A percentile compares a stretch with the other conserved stretches of the same genome.
These are phyloP conservation scores for Dactylellina cionopaga DNA, from an alignment of 2,329 filamentous ascomycete genomes.

Conservation along the genomic window DNA sequence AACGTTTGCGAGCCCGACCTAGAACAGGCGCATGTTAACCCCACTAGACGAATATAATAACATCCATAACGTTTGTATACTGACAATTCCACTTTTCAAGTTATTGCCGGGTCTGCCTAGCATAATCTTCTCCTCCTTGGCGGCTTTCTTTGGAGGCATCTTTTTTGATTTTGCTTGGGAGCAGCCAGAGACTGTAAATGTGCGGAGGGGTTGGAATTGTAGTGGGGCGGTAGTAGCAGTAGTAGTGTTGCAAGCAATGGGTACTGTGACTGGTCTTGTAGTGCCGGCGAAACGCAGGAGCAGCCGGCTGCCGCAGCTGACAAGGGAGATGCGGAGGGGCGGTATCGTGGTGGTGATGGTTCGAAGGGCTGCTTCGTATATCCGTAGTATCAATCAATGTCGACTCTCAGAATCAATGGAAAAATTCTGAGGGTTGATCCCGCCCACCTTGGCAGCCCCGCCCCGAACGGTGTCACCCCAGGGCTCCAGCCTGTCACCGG, in stretches of 20 bases:
- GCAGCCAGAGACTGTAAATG: constrained; percentile 38
- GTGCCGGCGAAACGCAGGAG: constrained; percentile 48
- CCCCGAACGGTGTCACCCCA: background rate
- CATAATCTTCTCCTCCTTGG: constrained; percentile 93
- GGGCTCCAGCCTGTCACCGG: background rate
- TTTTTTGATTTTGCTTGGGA: constrained; percentile 69
- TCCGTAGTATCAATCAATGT: constrained; percentile 14
- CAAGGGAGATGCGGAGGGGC: constrained; percentile 55
- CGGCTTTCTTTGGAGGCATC: constrained; percentile 96
- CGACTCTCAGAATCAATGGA: no score
- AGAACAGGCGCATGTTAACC: constrained; percentile 53
- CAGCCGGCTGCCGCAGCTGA: constrained; percentile 64
- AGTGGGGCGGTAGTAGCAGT: constrained; percentile 38
- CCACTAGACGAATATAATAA: background rate
- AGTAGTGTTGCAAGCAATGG: constrained; percentile 16
- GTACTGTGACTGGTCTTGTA: constrained; percentile 52
- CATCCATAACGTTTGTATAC: constrained; percentile 60
- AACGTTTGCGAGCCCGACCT: constrained; percentile 98
- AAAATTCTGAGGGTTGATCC: constrained; percentile 29
- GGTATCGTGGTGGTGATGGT: constrained; percentile 52
- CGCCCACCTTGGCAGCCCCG: constrained; percentile 15
- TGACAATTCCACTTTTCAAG: constrained; percentile 98
- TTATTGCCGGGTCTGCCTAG: constrained; percentile 96
- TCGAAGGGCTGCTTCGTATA: constrained; percentile 26
- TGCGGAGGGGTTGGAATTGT: constrained; percentile 53